phyloP scores from a whole-genome alignment of 495 filamentous ascomycete genomes.

The Hypoxylon fragiforme region DNA sequence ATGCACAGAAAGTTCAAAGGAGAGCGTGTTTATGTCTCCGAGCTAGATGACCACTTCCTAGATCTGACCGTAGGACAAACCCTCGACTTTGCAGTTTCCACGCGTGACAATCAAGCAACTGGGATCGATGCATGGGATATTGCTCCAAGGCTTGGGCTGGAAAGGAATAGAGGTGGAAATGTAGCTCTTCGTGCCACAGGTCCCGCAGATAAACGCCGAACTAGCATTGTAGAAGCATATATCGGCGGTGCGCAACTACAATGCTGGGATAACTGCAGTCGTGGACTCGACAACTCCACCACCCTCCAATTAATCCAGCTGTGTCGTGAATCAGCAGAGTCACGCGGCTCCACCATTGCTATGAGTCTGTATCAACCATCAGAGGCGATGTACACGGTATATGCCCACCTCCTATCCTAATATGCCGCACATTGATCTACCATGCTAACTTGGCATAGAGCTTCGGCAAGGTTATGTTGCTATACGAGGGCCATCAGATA shows the following conservation, averaged over 20 bases:
- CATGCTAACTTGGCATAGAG: too few relatives aligned
- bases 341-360: slow-evolving; percentile 50
- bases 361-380: slow-evolving; percentile 54
- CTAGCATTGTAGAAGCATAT: slow-evolving; percentile 57
- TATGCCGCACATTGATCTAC: slow-evolving; percentile 70
- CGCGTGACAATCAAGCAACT: slow-evolving; percentile 64
- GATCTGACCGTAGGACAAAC: slow-evolving; percentile 70
- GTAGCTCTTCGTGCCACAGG: slow-evolving; percentile 62
- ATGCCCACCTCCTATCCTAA: slow-evolving; percentile 68
- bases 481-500: slow-evolving; percentile 68
- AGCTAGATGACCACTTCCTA: slow-evolving; percentile 68
- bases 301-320: not conserved
- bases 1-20: slow-evolving; percentile 65
- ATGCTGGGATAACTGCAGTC: slow-evolving; percentile 58
- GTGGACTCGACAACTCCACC: slow-evolving; percentile 49
- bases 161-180: slow-evolving; percentile 71
- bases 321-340: not conserved
- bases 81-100: slow-evolving; percentile 67
- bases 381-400: slow-evolving; percentile 35
- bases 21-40: slow-evolving; percentile 64
- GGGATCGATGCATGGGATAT: slow-evolving; percentile 59
- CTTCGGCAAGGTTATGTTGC: slow-evolving; percentile 64
- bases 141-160: slow-evolving; percentile 82
- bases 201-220: too few relatives aligned
- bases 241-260: slow-evolving; percentile 49